Base-by-base conservation (phyloP, 805 yeast species). In the Candida tammaniensis region DNA sequence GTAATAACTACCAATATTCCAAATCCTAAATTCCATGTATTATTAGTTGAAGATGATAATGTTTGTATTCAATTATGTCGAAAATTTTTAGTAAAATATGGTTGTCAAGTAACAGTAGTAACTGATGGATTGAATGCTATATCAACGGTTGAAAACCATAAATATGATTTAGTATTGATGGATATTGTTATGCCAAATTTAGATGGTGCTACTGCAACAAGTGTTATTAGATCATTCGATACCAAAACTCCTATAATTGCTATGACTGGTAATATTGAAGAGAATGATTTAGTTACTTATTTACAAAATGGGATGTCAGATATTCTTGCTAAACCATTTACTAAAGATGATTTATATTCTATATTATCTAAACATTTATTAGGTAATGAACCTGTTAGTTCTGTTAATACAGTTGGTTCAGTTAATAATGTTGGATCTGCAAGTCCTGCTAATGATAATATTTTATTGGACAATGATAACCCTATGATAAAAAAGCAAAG, bases 121-220 rank as follows among this genome's bases (percentile, higher is more conserved):
- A 82, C 87, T 4, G 97, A 91, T 61, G 99, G 98, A 0, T 61
- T 91, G 8, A 80, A 86, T 22, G 96, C 96, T 3, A 87, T 93
- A 27, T 74, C 79, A 21, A 82, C 80, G 0, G 75, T 84, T 19
- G 89, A 82, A 52, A 76, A 77, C 32, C 75, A 76, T 22, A 75
- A 80, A 47, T 85, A 80, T 50, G 95, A 83, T 57, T 62, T 85
- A 39, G 91, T 85, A 1, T 57, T 85, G 27, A 85, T 85, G 95
- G 95, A 85, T 60, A 85, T 85, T 33, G 91, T 85, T 15, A 85
- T 85, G 93, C 95, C 95, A 9, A 84, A 82, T 54, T 59, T 85
- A 47, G 87, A 86, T 64, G 87, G 96, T 50, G 88, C 89, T 14
- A 81, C 95, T 2, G 96, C 96, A 1, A 84, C 96, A 1, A 82